Evolutionary conservation across 202 grass and related monocot species (phyloP).

Genomic region (Schoenoplectus triqueter): DNA sequence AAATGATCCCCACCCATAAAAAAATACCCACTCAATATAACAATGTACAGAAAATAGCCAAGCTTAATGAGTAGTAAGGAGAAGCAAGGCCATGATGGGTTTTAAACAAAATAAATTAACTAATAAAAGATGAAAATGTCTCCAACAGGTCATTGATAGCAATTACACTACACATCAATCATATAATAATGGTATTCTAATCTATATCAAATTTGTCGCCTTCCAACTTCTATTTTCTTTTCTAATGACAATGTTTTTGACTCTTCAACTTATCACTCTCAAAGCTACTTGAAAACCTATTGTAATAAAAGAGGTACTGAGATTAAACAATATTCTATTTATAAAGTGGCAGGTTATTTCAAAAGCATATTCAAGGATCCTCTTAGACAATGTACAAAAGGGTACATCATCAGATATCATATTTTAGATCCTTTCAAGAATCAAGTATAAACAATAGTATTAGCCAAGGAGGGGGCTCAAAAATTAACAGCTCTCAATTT

Average conservation of each 20-base stretch:
- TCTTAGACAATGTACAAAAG: conserved; percentile 31
- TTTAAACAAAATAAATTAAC: neutral
- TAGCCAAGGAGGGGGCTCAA: neutral
- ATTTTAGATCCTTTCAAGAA: neutral
- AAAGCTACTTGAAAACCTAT: neutral
- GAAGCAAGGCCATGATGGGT: neutral
- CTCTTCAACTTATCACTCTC: neutral
- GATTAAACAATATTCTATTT: neutral
- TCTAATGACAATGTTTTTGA: neutral
- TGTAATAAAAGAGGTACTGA: neutral
- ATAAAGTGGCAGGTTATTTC: neutral
- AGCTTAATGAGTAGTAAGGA: neutral
- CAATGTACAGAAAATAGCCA: neutral
- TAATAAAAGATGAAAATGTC: neutral
- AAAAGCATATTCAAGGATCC: neutral
- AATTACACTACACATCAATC: neutral
- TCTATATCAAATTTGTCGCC: neutral
- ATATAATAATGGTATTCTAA: neutral
- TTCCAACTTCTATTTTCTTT: neutral
- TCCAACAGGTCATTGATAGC: neutral
- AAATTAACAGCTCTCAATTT: neutral
- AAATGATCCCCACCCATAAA: neutral
- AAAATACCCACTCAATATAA: neutral
- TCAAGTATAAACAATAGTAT: neutral
- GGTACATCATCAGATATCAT: neutral